Evolutionary conservation across 108 stramenopile species (phyloP).

Genomic region (Cyclotella distinguenda): DNA sequence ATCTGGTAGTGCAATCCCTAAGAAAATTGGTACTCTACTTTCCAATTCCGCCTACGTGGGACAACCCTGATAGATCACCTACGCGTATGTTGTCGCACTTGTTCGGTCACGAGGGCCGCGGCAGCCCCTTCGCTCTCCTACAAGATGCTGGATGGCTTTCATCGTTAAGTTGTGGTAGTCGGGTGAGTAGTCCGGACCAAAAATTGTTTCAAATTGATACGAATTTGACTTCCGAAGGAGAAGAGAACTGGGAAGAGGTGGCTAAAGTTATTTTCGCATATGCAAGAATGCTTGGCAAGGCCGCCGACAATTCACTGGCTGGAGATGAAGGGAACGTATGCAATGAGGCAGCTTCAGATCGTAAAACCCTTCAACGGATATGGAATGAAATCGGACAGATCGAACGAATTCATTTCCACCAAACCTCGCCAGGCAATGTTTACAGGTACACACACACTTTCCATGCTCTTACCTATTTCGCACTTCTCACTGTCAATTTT

Average conservation of each 20-base stretch:
- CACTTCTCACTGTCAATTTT: neutral
- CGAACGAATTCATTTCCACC: conserved; percentile 66
- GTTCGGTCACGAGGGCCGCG: conserved; percentile 81
- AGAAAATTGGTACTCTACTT: conserved; percentile 67
- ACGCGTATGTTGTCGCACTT: conserved; percentile 60
- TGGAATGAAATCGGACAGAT: conserved; percentile 55
- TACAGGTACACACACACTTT: conserved; percentile 27
- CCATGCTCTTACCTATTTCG: neutral
- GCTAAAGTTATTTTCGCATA: conserved; percentile 64
- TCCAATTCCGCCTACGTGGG: conserved; percentile 58
- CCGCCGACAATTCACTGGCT: conserved; percentile 28
- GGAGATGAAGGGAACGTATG: conserved; percentile 4
- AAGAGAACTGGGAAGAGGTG: conserved; percentile 70
- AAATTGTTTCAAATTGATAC: conserved; percentile 70
- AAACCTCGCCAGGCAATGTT: conserved; percentile 69
- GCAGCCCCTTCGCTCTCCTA: conserved; percentile 66
- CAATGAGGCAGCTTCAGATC: neutral
- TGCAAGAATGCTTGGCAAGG: conserved; percentile 55
- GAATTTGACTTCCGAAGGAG: conserved; percentile 74
- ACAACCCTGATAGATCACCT: conserved; percentile 60
- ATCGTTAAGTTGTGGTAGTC: conserved; percentile 59
- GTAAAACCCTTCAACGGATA: conserved; percentile 22
- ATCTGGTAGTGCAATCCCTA: conserved; percentile 46
- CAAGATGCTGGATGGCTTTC: conserved; percentile 67
- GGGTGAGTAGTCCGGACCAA: conserved; percentile 68